phyloP scores from a whole-genome alignment of 1,139 yeast genomes.

The Geotrichum aggregatum region DNA sequence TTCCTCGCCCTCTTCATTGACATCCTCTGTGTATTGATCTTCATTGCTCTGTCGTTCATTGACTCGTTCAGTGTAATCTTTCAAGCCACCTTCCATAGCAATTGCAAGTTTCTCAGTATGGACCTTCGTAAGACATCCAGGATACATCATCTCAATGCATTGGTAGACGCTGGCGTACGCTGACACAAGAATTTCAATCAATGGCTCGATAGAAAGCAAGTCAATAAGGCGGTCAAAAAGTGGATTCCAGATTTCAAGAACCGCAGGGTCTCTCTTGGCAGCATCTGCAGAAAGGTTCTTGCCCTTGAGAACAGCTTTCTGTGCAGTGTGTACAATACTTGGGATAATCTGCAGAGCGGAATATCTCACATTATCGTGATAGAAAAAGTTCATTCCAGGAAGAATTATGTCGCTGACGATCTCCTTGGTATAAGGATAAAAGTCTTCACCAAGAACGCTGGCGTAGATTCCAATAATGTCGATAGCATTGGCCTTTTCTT shows the following conservation, averaged over 20 bases:
- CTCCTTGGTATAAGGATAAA: conserved; percentile 78
- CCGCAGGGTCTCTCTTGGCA: conserved; percentile 44
- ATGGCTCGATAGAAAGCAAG: conserved; percentile 72
- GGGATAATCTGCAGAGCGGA: conserved; percentile 85
- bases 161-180: conserved; percentile 71
- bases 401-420: conserved; percentile 73
- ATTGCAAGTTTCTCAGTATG: conserved; percentile 59
- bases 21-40: conserved; percentile 63
- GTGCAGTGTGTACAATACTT: conserved; percentile 61
- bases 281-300: conserved; percentile 43
- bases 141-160: conserved; percentile 64
- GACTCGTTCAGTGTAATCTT: conserved; percentile 69
- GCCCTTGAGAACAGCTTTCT: conserved; percentile 29
- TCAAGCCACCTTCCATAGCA: conserved; percentile 58
- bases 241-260: conserved; percentile 63
- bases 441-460: conserved; percentile 72
- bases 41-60: conserved; percentile 57
- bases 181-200: conserved; percentile 74
- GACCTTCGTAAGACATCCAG: conserved; percentile 49
- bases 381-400: conserved; percentile 84
- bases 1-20: conserved; percentile 71
- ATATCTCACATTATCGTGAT: conserved; percentile 92
- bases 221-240: conserved; percentile 65
- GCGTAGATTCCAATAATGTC: conserved; percentile 87
- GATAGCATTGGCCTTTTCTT: conserved; percentile 89